phyloP scores from a whole-genome alignment of 2,329 filamentous ascomycete species.

The Huntiella bhutanensis region DNA sequence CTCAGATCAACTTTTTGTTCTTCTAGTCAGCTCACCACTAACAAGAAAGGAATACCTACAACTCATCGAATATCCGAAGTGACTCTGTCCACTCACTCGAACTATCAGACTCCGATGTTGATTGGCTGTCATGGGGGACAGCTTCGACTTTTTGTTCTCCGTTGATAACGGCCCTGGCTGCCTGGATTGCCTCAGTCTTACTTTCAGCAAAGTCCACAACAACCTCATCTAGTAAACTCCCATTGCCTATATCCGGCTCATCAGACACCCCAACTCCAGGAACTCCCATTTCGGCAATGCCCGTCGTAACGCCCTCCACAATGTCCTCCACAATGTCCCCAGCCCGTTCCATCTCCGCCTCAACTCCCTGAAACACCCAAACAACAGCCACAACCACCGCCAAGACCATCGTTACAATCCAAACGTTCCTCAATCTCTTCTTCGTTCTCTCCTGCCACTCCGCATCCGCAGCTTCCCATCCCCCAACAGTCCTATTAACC shows the following conservation, averaged over 20 bases:
- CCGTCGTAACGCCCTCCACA: background rate
- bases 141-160: background rate
- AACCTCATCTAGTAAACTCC: background rate
- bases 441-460: conserved; percentile 52
- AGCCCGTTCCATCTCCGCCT: background rate
- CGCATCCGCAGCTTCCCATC: conserved; percentile 46
- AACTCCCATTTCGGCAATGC: background rate
- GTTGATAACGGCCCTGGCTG: background rate
- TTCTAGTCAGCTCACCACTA: background rate
- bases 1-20: conserved; percentile 5
- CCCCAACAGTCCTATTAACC: conserved; percentile 44
- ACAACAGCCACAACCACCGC: conserved; percentile 29
- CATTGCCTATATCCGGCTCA: background rate
- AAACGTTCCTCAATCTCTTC: conserved; percentile 40
- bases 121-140: conserved; percentile 3
- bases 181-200: background rate
- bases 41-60: conserved; percentile 16
- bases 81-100: conserved; percentile 15
- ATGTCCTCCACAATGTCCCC: conserved; percentile 1
- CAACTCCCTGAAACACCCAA: conserved; percentile 14
- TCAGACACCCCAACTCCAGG: too few relatives aligned
- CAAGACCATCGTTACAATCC: conserved; percentile 35
- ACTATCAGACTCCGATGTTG: conserved; percentile 13
- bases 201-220: background rate
- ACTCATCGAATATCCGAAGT: conserved; percentile 27